Evolutionary conservation across 1,284 basidiomycete species (phyloP), one percentile per base, ranked within the genome.

Genomic region (Phlebopus sp.): DNA sequence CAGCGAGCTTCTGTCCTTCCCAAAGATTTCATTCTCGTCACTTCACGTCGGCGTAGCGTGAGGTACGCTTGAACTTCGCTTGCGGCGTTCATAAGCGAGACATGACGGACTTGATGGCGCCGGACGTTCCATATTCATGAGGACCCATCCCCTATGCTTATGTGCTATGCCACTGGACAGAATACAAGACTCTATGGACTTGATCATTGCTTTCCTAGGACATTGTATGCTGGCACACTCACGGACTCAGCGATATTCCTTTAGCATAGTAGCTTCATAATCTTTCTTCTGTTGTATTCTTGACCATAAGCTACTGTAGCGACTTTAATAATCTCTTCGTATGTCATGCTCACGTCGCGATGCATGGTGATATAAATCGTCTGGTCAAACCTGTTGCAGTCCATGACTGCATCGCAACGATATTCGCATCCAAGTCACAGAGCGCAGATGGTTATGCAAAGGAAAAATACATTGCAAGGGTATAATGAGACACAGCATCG

Each of bases 21-120:
- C 18, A 72, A 74, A 25, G 81, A 81, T 59, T 84, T 84, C 60
- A 74, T 83, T 56, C 69, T 83, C 49, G 71, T 84, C 59, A 82
- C 75, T 15, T 66, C 77, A 36, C 73, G 73, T 49, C 72, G 79
- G 46, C 75, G 74, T 49, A 81, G 79, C 60, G 59, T 75, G 54
- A 64, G 66, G 61, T 55, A 60, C 60, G 23, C 60, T 53, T 56
- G 55, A 52, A 42, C 25, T 18, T 37, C 35, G 17, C 36, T 35
- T 21, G 27, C 39, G n/a, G n/a, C 51, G 42, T 58, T 44, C 30
- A 38, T 30, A 54, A 53, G 47, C 43, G 38, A 34, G 42, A 43
- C n/a, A 48, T 36, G 42, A 48, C 21, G n/a, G 11, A 32, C 18
- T 44, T 46, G 32, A 37, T 36, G 29, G 46, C 47, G 54, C 47